Conservation (phyloP, 164 flowering plant genomes). For the Macadamia integrifolia region DNA sequence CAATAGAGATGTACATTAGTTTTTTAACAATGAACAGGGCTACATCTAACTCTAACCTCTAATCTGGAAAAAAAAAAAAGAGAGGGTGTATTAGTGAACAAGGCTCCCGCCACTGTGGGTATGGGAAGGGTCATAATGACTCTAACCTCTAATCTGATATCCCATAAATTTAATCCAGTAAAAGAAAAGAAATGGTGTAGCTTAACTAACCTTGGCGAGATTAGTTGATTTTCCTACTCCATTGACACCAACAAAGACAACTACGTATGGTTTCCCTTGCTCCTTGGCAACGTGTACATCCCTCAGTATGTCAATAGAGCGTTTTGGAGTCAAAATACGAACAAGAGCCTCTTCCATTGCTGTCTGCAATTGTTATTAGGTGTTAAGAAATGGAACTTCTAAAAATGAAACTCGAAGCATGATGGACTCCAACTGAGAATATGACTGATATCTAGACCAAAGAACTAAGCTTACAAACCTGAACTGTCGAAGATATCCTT, state of each 20-base stretch:
- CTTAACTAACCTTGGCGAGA: constrained; percentile 51
- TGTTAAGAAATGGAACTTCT: background rate
- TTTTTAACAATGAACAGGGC: background rate
- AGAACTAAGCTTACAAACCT: constrained; percentile 26
- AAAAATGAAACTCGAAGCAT: background rate
- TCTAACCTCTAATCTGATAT: background rate
- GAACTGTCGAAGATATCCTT: constrained; percentile 65
- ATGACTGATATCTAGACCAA: background rate
- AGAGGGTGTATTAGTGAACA: background rate
- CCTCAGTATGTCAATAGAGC: constrained; percentile 73
- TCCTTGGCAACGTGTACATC: constrained; percentile 77
- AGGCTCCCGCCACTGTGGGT: background rate
- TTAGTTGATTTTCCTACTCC: constrained; percentile 85
- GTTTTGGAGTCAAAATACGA: constrained; percentile 70
- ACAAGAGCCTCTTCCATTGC: constrained; percentile 88
- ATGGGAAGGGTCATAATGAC: background rate
- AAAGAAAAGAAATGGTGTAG: background rate
- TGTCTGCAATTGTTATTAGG: constrained; percentile 30
- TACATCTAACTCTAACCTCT: background rate
- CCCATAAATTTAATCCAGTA: background rate
- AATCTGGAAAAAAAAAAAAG: too few relatives aligned
- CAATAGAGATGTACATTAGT: background rate
- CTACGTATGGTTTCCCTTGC: constrained; percentile 68
- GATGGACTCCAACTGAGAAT: background rate
- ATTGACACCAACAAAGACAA: constrained; percentile 81